Base-by-base conservation (phyloP, 106 monocot genomes). In the Iris macrosiphon region DNA sequence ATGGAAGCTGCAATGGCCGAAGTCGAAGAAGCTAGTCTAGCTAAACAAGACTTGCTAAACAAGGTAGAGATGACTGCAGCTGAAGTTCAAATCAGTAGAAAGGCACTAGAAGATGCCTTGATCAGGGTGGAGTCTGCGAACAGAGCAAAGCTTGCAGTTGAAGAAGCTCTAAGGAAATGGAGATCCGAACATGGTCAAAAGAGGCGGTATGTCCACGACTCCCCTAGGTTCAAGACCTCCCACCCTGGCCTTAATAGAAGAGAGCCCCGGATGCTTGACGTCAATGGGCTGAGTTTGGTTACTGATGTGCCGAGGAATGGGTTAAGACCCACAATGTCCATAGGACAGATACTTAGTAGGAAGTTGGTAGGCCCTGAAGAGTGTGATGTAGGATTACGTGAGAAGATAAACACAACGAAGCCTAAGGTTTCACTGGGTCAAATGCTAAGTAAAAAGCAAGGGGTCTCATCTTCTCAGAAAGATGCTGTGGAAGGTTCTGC, bases 281-380 rank as follows among this genome's bases (percentile, higher is more conserved):
- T 55, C 2, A 76, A 76, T 38, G 63, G 57, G 28, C 19, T 24
- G 13, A 59, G 26, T 44, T 33, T 64, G 33, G 40, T 52, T 16
- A 37, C 53, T 54, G 76, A 76, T 48, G 26, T 6, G 35, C 51
- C 73, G 2, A 72, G 50, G 56, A 48, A 4, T 41, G 47, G 49
- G 25, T 27, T 48, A 45, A 70, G 55, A 52, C 79, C 72, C n/a
- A 57, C 87, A n/a, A 28, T 88, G 63, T 80, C 88, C 0, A 84
- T 93, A 3, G 87, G 93, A 52, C 83, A 93, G 51, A 93, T 93
- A 55, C 69, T 93, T n/a, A 75, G 83, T 31, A 73, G 67, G 75
- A 93, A 88, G 38, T 52, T 93, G 67, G 52, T 62, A 26, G 63
- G 72, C 26, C 57, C 87, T 45, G 74, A 73, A 29, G 74, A 75